Conservation (phyloP, 2,329 filamentous ascomycete genomes). For the Colletotrichum tropicale region DNA sequence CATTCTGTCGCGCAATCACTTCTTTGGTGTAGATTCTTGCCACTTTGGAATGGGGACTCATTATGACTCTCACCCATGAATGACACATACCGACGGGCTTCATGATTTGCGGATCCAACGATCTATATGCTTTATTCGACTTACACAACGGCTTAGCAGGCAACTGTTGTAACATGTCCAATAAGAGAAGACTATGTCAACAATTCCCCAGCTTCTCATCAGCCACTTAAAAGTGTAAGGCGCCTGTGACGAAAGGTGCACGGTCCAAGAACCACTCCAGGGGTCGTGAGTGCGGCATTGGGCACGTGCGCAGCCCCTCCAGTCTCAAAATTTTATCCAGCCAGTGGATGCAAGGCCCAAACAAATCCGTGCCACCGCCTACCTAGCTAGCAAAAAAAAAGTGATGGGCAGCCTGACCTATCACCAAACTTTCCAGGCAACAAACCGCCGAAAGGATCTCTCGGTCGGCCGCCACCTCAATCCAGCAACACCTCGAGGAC, state of each 20-base stretch:
- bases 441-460: neutral
- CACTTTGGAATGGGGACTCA: neutral
- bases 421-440: slow-evolving; percentile 3
- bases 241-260: neutral
- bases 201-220: neutral
- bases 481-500: neutral
- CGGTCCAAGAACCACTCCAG: slow-evolving; percentile 3
- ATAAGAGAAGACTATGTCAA: neutral
- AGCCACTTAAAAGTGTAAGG: neutral
- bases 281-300: neutral
- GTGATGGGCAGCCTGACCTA: neutral
- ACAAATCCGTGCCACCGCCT: neutral
- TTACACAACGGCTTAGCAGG: neutral
- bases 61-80: neutral
- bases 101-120: neutral
- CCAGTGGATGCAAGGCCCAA: neutral
- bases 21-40: neutral
- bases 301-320: slow-evolving; percentile 19
- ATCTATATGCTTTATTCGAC: neutral
- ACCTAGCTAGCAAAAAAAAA: neutral
- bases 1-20: neutral
- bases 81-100: neutral
- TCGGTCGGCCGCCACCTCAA: neutral
- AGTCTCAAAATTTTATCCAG: slow-evolving; percentile 15
- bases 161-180: neutral